Evolutionary conservation across 805 yeast genomes (phyloP), one percentile per base, ranked within the genome.

Genomic region (Lipomyces spencermartinsiae): DNA sequence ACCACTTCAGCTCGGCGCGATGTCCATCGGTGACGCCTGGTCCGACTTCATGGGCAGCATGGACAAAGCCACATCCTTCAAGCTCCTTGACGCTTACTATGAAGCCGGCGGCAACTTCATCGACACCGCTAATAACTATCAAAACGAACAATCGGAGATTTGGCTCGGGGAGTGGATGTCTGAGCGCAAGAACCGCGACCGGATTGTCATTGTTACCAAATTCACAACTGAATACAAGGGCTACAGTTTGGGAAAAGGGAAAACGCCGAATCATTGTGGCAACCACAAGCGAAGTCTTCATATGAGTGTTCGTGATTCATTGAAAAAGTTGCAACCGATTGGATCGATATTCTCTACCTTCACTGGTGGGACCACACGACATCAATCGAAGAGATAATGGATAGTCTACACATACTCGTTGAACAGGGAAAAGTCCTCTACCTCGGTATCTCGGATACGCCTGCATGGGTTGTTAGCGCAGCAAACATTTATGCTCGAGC

Each of bases 221-320:
- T 84, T 83, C 74, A 80, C 84, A 16, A n/a, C 63, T 37, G 12
- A 22, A 4, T 62, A 62, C 37, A 59, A n/a, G 14, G 61, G 62
- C n/a, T 63, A 63, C 67, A n/a, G n/a, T 4, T 10, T 16, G 29
- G 29, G 29, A 25, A 25, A 25, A 25, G 29, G 29, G 29, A 25
- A 25, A 3, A 25, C 29, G 29, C 29, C 29, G 29, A 25, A 25
- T 25, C 29, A 14, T 63, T 39, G 66, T 22, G 62, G 9, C 14
- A 35, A 25, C 29, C 29, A 25, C 29, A 25, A 25, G 29, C 29
- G 29, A 25, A 2, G 29, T 25, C 29, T 25, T 6, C 66, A 65
- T 62, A 25, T 63, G n/a, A n/a, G 37, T 16, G 70, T 63, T 10
- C n/a, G 25, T 9, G 62, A 12, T n/a, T 46, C 46, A 0, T 29